Conservation (phyloP, 2,329 filamentous ascomycete genomes). For the Fusarium transvaalense region DNA sequence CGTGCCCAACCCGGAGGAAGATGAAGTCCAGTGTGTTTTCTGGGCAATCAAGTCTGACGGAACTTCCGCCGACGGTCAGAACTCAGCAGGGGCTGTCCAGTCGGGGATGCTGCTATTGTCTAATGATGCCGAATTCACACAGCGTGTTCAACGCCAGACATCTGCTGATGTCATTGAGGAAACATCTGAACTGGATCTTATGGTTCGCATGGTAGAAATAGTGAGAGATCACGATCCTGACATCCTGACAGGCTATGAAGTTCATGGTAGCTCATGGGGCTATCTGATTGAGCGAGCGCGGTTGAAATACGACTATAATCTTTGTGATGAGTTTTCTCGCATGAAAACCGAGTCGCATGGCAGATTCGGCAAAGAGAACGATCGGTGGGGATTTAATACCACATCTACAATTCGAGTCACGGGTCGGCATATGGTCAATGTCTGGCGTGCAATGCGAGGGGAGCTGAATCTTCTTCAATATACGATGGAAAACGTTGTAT, state of each 20-base stretch:
- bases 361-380: constrained; percentile 85
- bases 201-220: constrained; percentile 87
- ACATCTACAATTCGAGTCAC: constrained; percentile 94
- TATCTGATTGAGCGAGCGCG: constrained; percentile 92
- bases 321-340: constrained; percentile 91
- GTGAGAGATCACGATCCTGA: constrained; percentile 89
- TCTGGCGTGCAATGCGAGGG: constrained; percentile 96
- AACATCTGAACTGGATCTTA: constrained; percentile 82
- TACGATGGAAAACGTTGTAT: constrained; percentile 94
- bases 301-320: constrained; percentile 86
- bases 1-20: constrained; percentile 88
- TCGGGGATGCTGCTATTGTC: constrained; percentile 81
- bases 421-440: constrained; percentile 94
- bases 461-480: constrained; percentile 94
- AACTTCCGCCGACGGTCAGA: constrained; percentile 61
- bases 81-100: constrained; percentile 63
- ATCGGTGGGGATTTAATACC: constrained; percentile 94
- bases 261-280: constrained; percentile 94
- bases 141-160: constrained; percentile 72
- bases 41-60: constrained; percentile 89
- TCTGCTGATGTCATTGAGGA: constrained; percentile 78
- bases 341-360: constrained; percentile 88
- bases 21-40: constrained; percentile 89
- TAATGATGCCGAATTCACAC: constrained; percentile 68
- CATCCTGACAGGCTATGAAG: constrained; percentile 93